phyloP scores from a whole-genome alignment of 2,329 filamentous ascomycete genomes.

The Penicillium thymicola region DNA sequence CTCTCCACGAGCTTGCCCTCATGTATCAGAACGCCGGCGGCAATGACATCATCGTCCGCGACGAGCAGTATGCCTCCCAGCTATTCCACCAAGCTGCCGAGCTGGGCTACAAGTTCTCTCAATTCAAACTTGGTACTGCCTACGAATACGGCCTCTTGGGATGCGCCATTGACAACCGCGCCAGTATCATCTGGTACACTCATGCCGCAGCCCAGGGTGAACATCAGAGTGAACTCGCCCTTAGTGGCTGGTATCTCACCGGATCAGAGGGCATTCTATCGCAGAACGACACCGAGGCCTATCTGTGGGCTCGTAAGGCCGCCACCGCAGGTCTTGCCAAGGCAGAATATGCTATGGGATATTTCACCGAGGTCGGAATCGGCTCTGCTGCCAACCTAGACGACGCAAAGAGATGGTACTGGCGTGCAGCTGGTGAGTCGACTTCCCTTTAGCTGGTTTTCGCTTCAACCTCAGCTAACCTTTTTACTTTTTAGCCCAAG shows the following conservation, averaged over 20 bases:
- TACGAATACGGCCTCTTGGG: slow-evolving; percentile 88
- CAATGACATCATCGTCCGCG: slow-evolving; percentile 72
- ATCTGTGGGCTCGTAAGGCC: slow-evolving; percentile 93
- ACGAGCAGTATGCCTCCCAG: slow-evolving; percentile 75
- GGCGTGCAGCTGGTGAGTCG: slow-evolving; percentile 85
- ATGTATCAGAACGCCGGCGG: slow-evolving; percentile 56
- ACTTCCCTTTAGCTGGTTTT: not conserved
- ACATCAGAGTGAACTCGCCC: slow-evolving; percentile 82
- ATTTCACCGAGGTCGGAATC: slow-evolving; percentile 94
- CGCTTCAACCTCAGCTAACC: slow-evolving; percentile 6
- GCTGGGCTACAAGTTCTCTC: slow-evolving; percentile 90
- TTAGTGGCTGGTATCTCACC: slow-evolving; percentile 93
- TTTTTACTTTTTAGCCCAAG: slow-evolving; percentile 64
- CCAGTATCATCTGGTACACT: slow-evolving; percentile 92
- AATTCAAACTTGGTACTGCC: slow-evolving; percentile 81
- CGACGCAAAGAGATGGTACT: slow-evolving; percentile 98
- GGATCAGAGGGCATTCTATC: slow-evolving; percentile 81
- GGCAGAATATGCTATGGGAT: slow-evolving; percentile 97
- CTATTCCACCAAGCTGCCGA: slow-evolving; percentile 83
- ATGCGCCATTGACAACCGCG: slow-evolving; percentile 74
- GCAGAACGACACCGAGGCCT: slow-evolving; percentile 93
- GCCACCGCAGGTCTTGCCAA: slow-evolving; percentile 84
- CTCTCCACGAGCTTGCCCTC: slow-evolving; percentile 78
- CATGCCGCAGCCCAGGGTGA: slow-evolving; percentile 88
- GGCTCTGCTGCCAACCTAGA: slow-evolving; percentile 82